Evolutionary conservation across 169 alveolate genomes (phyloP), one percentile per base, ranked within the genome.

Genomic region (Eimeria praecox): DNA sequence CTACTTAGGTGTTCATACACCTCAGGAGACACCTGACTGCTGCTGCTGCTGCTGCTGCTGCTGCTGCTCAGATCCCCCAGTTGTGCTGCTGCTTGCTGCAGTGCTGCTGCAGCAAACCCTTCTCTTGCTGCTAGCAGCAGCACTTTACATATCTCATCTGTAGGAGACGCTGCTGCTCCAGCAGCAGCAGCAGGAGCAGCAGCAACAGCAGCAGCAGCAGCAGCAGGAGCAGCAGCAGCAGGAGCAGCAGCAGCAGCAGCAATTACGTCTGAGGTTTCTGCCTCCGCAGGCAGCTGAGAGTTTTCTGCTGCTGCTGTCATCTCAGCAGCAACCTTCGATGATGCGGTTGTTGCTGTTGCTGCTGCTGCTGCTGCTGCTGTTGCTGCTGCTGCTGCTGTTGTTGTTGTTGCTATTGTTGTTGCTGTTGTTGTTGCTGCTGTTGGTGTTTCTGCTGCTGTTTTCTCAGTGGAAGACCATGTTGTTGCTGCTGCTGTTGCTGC

Each of bases 21-120:
- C 80, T 69, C 49, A 56, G 66, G 66, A 56, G 66, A 20, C 10
- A 56, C 66, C 66, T 30, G n/a, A 30, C 77, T 66, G 77, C 35
- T 66, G 77, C 77, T 66, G 77, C 33, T 66, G 77, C 77, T 66
- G 77, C 33, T 66, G 77, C 80, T 69, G 80, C 44, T 69, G 80
- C 80, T 69, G 80, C 80, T 69, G 46, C 80, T 24, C 12, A 69
- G 46, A 10, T 14, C 6, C 30, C 80, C 24, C 46, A 69, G 80
- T 22, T 69, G 44, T 44, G 40, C 80, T 30, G 80, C 80, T 69
- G 80, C 80, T 69, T 69, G 80, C 80, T 69, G 80, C 80, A 69
- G 80, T 35, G 80, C 80, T 69, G 80, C 80, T 33, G 80, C 80
- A n/a, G 49, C 44, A 69, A 69, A 69, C 27, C 80, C 44, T 22